A percentile compares a stretch with the other conserved stretches of the same genome.
phyloP scores from a whole-genome alignment of 1,139 yeast species.

The Saccharomyces hybrid region DNA sequence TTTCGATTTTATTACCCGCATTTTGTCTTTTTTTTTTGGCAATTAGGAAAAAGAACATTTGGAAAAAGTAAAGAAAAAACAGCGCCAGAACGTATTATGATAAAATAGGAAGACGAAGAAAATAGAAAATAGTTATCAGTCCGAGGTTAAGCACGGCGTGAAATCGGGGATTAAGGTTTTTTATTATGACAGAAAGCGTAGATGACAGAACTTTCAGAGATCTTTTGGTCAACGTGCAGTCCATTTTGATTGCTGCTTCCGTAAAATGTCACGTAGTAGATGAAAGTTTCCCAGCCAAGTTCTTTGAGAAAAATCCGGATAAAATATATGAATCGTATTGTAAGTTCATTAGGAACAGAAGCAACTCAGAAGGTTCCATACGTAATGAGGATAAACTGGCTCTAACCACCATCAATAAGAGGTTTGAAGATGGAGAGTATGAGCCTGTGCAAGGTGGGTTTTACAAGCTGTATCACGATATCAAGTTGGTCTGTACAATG shows the following conservation, averaged over 20 bases:
- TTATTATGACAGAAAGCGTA: conserved; percentile 10
- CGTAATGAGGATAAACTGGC: conserved; percentile 21
- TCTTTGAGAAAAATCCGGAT: conserved; percentile 41
- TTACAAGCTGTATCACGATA: conserved; percentile 62
- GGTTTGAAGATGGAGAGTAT: conserved; percentile 36
- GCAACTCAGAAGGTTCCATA: conserved; percentile 23
- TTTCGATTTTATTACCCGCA: neutral
- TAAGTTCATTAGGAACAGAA: conserved; percentile 29
- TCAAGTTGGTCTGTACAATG: conserved; percentile 54
- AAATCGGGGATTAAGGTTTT: conserved; percentile 11
- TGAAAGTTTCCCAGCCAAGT: conserved; percentile 40
- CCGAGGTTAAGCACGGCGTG: neutral
- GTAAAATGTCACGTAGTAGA: conserved; percentile 34
- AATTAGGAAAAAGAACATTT: neutral
- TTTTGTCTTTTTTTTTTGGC: neutral
- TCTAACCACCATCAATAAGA: conserved; percentile 32
- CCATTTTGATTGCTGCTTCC: conserved; percentile 19
- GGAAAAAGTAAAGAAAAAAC: neutral
- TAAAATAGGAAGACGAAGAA: neutral
- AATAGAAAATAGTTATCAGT: neutral
- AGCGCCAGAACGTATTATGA: neutral
- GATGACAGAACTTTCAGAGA: neutral
- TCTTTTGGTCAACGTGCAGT: conserved; percentile 2
- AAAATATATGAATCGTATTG: conserved; percentile 40
- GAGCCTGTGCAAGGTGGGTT: conserved; percentile 32